phyloP scores from a whole-genome alignment of 352 stramenopile species.

The Globisporangium acanthophoron region DNA sequence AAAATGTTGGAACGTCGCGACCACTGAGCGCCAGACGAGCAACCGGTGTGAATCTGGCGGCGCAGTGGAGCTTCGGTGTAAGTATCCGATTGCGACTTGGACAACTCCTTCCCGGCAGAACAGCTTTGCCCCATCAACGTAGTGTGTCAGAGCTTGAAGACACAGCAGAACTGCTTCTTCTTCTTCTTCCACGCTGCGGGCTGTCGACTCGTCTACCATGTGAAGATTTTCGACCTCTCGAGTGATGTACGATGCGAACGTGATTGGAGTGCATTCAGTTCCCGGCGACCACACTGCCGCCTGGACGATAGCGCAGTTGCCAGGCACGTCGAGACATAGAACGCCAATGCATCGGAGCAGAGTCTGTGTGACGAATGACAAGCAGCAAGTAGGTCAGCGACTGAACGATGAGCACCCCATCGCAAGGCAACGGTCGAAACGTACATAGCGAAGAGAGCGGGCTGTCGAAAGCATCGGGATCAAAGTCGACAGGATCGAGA shows the following conservation, averaged over 20 bases:
- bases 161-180: conserved; percentile 11
- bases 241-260: conserved; percentile 9
- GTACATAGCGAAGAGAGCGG: conserved; percentile 2
- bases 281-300: neutral
- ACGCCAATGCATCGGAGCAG: conserved; percentile 10
- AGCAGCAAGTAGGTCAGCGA: neutral
- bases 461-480: conserved; percentile 4
- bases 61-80: neutral
- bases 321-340: conserved; percentile 8
- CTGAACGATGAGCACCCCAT: neutral
- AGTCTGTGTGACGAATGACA: neutral
- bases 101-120: conserved; percentile 12
- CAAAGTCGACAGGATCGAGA: conserved; percentile 6
- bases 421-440: neutral
- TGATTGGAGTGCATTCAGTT: neutral
- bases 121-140: conserved; percentile 1
- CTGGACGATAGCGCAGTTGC: conserved; percentile 6
- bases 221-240: conserved; percentile 4
- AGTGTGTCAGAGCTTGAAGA: conserved; percentile 15
- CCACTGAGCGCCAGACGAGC: conserved; percentile 9
- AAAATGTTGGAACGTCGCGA: conserved; percentile 9
- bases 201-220: neutral
- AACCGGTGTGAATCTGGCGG: neutral
- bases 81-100: conserved; percentile 1
- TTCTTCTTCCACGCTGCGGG: neutral